Conservation (phyloP, 140 eudicot genomes). For the Oenanthe javanica region DNA sequence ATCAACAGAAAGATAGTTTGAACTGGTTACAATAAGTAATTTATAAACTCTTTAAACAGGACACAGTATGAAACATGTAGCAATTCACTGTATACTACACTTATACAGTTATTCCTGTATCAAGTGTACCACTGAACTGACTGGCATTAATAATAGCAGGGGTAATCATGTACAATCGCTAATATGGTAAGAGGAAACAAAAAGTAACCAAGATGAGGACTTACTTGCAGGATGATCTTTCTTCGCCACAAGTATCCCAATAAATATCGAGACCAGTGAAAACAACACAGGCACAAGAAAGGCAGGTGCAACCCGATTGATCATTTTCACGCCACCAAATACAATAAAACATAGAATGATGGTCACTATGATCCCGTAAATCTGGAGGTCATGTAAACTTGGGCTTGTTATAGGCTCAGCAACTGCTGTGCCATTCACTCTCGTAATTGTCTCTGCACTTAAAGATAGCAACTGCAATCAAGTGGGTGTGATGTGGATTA, state of each 20-base stretch:
- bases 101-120: neutral
- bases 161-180: neutral
- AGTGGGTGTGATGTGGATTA: slow-evolving; percentile 1
- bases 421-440: slow-evolving; percentile 68
- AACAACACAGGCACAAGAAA: slow-evolving; percentile 87
- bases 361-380: slow-evolving; percentile 89
- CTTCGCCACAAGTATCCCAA: slow-evolving; percentile 72
- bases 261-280: slow-evolving; percentile 75
- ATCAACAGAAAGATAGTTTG: neutral
- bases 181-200: neutral
- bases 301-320: slow-evolving; percentile 95
- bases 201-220: slow-evolving; percentile 2
- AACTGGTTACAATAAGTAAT: neutral
- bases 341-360: slow-evolving; percentile 84
- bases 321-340: slow-evolving; percentile 96
- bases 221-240: slow-evolving; percentile 69
- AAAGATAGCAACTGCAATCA: slow-evolving; percentile 17
- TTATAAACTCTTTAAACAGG: neutral
- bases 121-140: neutral
- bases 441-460: slow-evolving; percentile 60
- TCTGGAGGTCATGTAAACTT: slow-evolving; percentile 89
- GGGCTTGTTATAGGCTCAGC: slow-evolving; percentile 75
- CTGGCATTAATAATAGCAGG: neutral
- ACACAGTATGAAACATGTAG: neutral
- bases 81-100: neutral